phyloP scores from a whole-genome alignment of 805 yeast species.

The Lipomyces lipofer region DNA sequence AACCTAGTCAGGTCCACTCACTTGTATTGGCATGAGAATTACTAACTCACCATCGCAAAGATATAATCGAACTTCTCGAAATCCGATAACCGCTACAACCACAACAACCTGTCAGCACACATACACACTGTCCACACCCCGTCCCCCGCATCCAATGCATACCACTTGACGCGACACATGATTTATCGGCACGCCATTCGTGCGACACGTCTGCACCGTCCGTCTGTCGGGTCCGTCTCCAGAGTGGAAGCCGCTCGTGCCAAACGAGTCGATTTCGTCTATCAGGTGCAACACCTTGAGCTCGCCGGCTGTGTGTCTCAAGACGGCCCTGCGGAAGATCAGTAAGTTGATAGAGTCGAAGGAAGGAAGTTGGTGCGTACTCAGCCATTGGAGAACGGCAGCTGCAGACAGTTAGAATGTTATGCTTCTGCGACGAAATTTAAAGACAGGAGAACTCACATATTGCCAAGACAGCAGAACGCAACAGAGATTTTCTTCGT shows the following conservation, averaged over 20 bases:
- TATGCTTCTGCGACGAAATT: neutral
- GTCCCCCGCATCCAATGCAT: constrained; percentile 47
- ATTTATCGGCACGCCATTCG: constrained; percentile 69
- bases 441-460: constrained; percentile 47
- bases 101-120: constrained; percentile 64
- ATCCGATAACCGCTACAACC: constrained; percentile 38
- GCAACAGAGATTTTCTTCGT: constrained; percentile 66
- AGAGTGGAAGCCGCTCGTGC: constrained; percentile 80
- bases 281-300: constrained; percentile 10
- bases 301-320: constrained; percentile 17
- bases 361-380: constrained; percentile 31
- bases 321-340: constrained; percentile 7
- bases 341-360: neutral
- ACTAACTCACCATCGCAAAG: constrained; percentile 48
- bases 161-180: constrained; percentile 74
- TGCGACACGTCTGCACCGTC: constrained; percentile 63
- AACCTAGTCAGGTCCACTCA: neutral
- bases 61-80: constrained; percentile 55
- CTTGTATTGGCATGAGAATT: constrained; percentile 56
- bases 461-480: constrained; percentile 88
- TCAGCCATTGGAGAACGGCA: constrained; percentile 94
- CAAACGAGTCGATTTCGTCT: constrained; percentile 71
- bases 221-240: constrained; percentile 84
- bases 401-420: constrained; percentile 7
- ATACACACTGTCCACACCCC: constrained; percentile 20